Evolutionary conservation across 2,329 filamentous ascomycete species (phyloP).

Genomic region (Aspergillus udagawae): DNA sequence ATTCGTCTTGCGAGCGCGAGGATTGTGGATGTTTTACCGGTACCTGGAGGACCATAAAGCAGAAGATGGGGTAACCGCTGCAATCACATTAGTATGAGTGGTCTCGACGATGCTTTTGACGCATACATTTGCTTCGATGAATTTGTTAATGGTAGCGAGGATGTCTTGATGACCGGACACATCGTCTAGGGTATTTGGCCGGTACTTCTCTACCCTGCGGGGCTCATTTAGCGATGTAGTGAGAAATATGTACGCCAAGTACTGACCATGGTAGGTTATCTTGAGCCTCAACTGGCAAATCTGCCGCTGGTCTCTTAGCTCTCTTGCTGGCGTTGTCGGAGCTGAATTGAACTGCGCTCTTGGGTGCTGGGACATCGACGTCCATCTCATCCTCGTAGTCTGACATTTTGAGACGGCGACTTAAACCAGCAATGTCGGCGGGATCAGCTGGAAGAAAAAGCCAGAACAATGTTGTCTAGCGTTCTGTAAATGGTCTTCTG

Average conservation of each 20-base stretch:
- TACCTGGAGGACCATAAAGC: constrained; percentile 93
- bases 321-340: constrained; percentile 68
- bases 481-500: background rate
- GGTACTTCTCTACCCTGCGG: constrained; percentile 89
- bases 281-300: constrained; percentile 88
- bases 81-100: constrained; percentile 1
- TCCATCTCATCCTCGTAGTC: constrained; percentile 66
- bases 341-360: constrained; percentile 62
- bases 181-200: constrained; percentile 81
- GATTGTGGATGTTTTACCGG: constrained; percentile 95
- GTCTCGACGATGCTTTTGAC: background rate
- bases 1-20: constrained; percentile 89
- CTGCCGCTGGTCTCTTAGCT: constrained; percentile 87
- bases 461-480: background rate
- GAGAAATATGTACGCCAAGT: background rate
- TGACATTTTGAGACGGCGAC: constrained; percentile 41
- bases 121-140: constrained; percentile 79
- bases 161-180: constrained; percentile 98
- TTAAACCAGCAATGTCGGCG: background rate
- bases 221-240: constrained; percentile 12
- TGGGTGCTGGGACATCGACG: constrained; percentile 52
- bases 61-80: constrained; percentile 87
- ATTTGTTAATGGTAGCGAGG: constrained; percentile 94
- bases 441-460: background rate
- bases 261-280: constrained; percentile 85